Percentiles rank a stretch among this genome's conserved stretches.
These are phyloP conservation scores for Antrodiella citrinella DNA, from an alignment of 768 basidiomycete genomes.

Conservation along the genomic window DNA sequence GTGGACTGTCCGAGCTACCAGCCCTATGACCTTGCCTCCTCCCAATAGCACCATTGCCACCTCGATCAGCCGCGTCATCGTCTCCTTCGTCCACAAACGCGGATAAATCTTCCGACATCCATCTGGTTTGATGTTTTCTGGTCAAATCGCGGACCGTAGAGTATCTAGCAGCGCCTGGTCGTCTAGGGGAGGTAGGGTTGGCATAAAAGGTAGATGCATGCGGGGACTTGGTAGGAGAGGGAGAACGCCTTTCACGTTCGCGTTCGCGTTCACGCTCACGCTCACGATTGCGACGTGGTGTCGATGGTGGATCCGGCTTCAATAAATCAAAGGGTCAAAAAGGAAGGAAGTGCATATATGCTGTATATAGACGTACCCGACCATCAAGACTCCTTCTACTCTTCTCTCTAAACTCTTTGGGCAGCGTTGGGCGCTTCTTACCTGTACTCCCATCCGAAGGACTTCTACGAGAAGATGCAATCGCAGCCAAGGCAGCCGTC, in stretches of 20 bases:
- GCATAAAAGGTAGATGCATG: conserved; percentile 10
- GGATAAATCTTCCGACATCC: conserved; percentile 43
- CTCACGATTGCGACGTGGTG: conserved; percentile 16
- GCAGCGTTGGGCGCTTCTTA: conserved; percentile 42
- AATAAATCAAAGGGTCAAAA: conserved; percentile 2
- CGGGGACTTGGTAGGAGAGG: conserved; percentile 14
- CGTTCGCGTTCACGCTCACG: conserved; percentile 5
- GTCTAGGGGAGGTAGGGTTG: conserved; percentile 19
- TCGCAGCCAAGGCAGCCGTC: conserved; percentile 52
- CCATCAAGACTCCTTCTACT: conserved; percentile 32
- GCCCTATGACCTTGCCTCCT: conserved; percentile 49
- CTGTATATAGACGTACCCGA: conserved; percentile 26
- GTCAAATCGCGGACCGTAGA: conserved; percentile 43
- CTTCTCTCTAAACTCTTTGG: conserved; percentile 37
- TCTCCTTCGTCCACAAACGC: conserved; percentile 18
- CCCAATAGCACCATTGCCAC: conserved; percentile 24
- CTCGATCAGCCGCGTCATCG: conserved; percentile 15
- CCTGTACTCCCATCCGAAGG: conserved; percentile 14
- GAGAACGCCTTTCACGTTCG: conserved; percentile 8
- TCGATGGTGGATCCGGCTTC: conserved; percentile 14
- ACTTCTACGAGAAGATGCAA: conserved; percentile 39
- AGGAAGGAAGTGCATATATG: conserved; percentile 1
- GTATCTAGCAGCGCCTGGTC: conserved; percentile 26
- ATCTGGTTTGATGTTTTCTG: conserved; percentile 42
- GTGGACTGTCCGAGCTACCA: conserved; percentile 65